Base-by-base conservation (phyloP, 805 yeast genomes). In the Zygoascus ofunaensis region DNA sequence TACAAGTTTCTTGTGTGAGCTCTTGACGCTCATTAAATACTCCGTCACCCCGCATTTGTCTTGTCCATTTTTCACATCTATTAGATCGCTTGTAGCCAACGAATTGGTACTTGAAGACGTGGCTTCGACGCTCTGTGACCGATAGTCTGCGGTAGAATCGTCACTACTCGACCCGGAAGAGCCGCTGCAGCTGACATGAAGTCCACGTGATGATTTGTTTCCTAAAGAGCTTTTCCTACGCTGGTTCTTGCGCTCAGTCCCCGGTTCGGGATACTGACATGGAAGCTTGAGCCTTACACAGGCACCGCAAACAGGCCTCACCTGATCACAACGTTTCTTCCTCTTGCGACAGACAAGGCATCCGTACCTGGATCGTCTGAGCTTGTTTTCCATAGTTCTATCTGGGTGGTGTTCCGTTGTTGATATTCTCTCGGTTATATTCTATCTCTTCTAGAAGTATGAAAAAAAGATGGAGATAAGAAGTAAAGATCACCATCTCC, bases 291-390 rank as follows among this genome's bases (percentile, higher is more conserved):
- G 66, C 42, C 92, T 64, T n/a, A 61, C 50, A 60, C 94, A 84
- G 53, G 83, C 87, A 1, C 66, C 58, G 55, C 94, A 84, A 21
- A 59, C 60, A 3, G 94, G 94, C 44, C 71, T 71, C 1, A 70
- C 65, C 57, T 84, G 92, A 55, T 85, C 82, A 52, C 94, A 84
- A 44, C 87, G 70, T 58, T 82, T 84, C 49, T 84, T 84, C 21
- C 94, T 63, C 47, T 74, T 76, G 37, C 92, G 72, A 53, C 94
- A 84, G 1, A 94, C 82, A 36, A 81, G 65, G 58, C 94, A 84
- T 0, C 94, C 94, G 5, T 70, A 52, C 2, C 66, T 53, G 33
- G 58, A 53, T 20, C 59, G 46, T 14, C 37, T 17, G 4, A 37
- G n/a, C 15, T 39, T n/a, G 15, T 17, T 15, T 15, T 38, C 18